A percentile compares a stretch with the other conserved stretches of the same genome.
These are phyloP conservation scores for Cryptosporidium ubiquitum DNA, from an alignment of 169 alveolate species.

Conservation along the genomic window DNA sequence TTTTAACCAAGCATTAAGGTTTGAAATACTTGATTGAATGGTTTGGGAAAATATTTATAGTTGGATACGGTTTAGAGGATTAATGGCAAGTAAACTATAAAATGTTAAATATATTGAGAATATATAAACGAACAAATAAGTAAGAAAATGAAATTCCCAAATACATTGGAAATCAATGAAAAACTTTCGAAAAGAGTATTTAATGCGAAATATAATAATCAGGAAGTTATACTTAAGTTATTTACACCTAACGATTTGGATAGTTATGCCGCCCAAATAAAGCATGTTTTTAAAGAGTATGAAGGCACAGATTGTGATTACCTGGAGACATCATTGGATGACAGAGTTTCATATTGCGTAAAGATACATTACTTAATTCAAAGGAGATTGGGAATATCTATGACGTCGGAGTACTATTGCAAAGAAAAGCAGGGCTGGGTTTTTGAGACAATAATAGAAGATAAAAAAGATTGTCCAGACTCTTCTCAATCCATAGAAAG, in stretches of 20 bases:
- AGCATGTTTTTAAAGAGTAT: conserved; percentile 15
- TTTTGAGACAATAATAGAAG: background rate
- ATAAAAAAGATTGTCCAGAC: background rate
- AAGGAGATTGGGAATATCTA: background rate
- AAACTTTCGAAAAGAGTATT: conserved; percentile 50
- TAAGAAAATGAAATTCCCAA: conserved; percentile 11
- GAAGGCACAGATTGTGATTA: conserved; percentile 5
- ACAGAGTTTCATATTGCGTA: conserved; percentile 23
- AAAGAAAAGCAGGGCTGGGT: conserved; percentile 14
- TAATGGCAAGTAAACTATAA: background rate
- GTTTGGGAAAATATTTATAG: background rate
- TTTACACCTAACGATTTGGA: conserved; percentile 39
- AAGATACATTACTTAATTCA: conserved; percentile 47
- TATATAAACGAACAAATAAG: background rate
- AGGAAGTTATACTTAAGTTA: conserved; percentile 28
- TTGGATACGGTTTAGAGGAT: background rate
- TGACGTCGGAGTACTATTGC: conserved; percentile 34
- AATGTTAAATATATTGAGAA: background rate
- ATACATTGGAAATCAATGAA: conserved; percentile 2
- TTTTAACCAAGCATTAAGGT: background rate
- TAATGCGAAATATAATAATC: background rate
- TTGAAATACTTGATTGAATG: background rate
- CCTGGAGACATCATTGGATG: conserved; percentile 26
- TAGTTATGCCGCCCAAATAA: conserved; percentile 59
- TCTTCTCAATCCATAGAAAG: background rate